A percentile compares a stretch with the other conserved stretches of the same genome.
Conservation (phyloP, 306 rosid genomes). For the Astragalus membranaceus region DNA sequence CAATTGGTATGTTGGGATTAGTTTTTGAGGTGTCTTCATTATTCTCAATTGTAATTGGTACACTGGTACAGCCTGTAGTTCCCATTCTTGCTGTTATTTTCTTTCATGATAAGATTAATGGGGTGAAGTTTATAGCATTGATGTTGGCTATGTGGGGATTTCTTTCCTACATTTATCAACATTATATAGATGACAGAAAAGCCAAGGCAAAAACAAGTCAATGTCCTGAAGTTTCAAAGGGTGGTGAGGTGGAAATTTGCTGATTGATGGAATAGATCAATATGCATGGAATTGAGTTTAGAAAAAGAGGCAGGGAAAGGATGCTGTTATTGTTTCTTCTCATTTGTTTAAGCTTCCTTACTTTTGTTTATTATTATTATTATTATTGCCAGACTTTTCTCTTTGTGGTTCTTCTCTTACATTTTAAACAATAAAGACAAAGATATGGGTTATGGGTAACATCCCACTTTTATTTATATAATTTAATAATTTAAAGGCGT, state of each 20-base stretch:
- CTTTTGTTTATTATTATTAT: not conserved
- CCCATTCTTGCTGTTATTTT: constrained; percentile 42
- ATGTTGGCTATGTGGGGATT: constrained; percentile 59
- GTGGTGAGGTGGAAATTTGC: constrained; percentile 19
- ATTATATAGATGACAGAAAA: constrained; percentile 38
- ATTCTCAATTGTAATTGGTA: constrained; percentile 45
- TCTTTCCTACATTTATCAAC: constrained; percentile 52
- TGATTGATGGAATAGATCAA: constrained; percentile 11
- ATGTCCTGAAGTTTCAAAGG: constrained; percentile 15
- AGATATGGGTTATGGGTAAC: no score
- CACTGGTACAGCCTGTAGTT: constrained; percentile 38
- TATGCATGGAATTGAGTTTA: not conserved
- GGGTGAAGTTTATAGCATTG: constrained; percentile 44
- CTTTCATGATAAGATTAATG: constrained; percentile 51
- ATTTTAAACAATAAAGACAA: no score
- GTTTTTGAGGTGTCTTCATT: constrained; percentile 58
- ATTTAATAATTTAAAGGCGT: no score
- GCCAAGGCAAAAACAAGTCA: constrained; percentile 22
- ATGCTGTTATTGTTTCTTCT: not conserved
- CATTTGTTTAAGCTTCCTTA: not conserved
- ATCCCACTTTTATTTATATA: no score
- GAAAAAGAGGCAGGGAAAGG: not conserved
- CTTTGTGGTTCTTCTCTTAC: not conserved
- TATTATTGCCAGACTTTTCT: not conserved
- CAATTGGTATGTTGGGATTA: constrained; percentile 51